Evolutionary conservation across 2,329 filamentous ascomycete genomes (phyloP), one percentile per base, ranked within the genome.

Genomic region (Iodosphaeria phyllophila): DNA sequence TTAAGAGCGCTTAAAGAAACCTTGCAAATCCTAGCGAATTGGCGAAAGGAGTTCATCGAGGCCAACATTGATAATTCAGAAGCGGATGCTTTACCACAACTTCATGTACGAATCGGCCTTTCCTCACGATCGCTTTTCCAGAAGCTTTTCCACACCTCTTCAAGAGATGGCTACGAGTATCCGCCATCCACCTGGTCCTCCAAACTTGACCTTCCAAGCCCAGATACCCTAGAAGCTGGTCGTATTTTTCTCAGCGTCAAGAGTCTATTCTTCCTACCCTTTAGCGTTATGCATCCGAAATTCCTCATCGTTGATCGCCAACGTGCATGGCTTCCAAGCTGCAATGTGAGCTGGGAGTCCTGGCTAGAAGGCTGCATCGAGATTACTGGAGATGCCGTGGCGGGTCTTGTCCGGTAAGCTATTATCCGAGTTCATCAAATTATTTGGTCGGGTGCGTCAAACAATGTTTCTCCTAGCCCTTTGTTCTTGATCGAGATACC

Each of bases 201-300:
- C 6, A 58, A 56, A 28, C 54, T 89, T 2, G 74, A 75, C 0
- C 52, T 89, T 4, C 76, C 77, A 0, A 41, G 53, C 1, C 51
- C 58, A 4, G 48, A 54, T 5, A 34, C 52, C 4, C 42, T 74
- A 3, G 53, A 60, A 17, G 52, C 67, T 4, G 56, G 50, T 1
- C 67, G 67, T 3, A 60, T 91, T 11, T 64, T 83, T 26, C 40
- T 91, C 17, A 54, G 60, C 0, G 65, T 83, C 28, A 84, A 82
- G 52, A 80, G 71, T 32, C 55, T 86, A 6, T 91, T 91, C 46
- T 69, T 86, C 32, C 54, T 72, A 3, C 80, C 80, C 0, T 71
- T 89, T 30, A 80, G 77, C 38, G 74, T 91, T n/a, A 77, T 89
- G 69, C 80, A 91, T 41, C 74, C 79, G 0, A 91, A 91, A 39